Evolutionary conservation across 345 rosid genomes (phyloP).

Genomic region (Sonneratia caseolaris): DNA sequence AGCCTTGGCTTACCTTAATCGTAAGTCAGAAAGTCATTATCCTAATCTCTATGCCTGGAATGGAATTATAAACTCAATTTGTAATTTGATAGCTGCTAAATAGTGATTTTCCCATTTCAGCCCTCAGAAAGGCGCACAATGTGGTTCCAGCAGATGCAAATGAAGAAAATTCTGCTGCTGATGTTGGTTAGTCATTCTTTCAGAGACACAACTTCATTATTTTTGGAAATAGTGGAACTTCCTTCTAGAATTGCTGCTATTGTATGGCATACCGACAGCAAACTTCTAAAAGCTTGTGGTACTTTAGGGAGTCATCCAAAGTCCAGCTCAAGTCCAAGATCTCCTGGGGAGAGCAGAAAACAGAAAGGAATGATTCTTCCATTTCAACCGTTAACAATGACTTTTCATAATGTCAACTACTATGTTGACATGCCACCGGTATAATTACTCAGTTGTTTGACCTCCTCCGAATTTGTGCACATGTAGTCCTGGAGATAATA

Average conservation of each 20-base stretch:
- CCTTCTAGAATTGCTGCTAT: neutral
- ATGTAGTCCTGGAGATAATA: neutral
- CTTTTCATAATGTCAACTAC: conserved; percentile 83
- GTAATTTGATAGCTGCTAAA: neutral
- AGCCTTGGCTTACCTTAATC: conserved; percentile 68
- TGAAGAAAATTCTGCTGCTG: conserved; percentile 20
- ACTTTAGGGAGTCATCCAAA: neutral
- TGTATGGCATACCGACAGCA: neutral
- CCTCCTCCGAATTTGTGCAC: neutral
- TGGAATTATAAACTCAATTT: neutral
- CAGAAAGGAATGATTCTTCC: conserved; percentile 92
- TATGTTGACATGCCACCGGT: conserved; percentile 92
- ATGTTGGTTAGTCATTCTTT: conserved; percentile 17
- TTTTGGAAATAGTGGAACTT: neutral
- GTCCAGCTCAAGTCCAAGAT: conserved; percentile 6
- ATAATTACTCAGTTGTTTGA: neutral
- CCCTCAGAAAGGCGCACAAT: conserved; percentile 41
- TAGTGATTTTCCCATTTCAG: conserved; percentile 31
- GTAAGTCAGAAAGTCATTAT: conserved; percentile 31
- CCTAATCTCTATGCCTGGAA: neutral
- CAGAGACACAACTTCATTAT: neutral
- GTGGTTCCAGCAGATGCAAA: conserved; percentile 29
- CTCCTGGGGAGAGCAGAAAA: conserved; percentile 23
- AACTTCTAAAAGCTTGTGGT: neutral
- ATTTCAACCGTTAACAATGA: conserved; percentile 82